Evolutionary conservation across 345 rosid genomes (phyloP), one percentile per base, ranked within the genome.

Genomic region (Eucalyptus polybractea): DNA sequence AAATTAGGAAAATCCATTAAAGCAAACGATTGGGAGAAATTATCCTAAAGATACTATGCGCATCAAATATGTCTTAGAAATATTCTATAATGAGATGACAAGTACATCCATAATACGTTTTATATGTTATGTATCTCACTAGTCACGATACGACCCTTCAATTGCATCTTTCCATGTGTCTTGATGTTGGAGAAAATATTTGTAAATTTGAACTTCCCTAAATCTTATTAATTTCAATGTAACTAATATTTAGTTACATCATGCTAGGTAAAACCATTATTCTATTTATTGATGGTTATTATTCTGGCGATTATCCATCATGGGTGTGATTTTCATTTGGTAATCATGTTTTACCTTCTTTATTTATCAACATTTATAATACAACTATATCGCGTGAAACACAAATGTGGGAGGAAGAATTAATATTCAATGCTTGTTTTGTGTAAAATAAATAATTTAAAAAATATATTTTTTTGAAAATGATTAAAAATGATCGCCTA

Each of bases 61-160:
- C 14, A 11, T 42, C 13, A 76, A 76, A 76, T 72, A 5, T 72
- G 47, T 76, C 15, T 21, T 11, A 11, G 9, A 76, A 40, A 76
- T 76, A 10, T 40, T 76, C 9, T 40, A 21, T 40, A 21, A 22
- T 6, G 83, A 76, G 83, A 76, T 37, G 83, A 21, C 27, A 76
- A 69, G 13, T 21, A 5, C 13, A 17, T 69, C 13, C 13, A 33
- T 72, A 33, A 33, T 37, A 19, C 0, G 21, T 17, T 72, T 33
- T 33, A 2, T 33, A 9, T 72, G 40, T 19, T 10, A 33, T 19
- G 1, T 19, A 67, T n/a, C 21, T 67, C 8, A 16, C 17, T 3
- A 69, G 44, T 33, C 24, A 33, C 1, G 1, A 33, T 16, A 33
- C 25, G 0, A 69, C 0, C 0, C 13, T 69, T 15, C 10, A 67